Conservation (phyloP, 352 stramenopile genomes). For the Globisporangium spinosum region DNA sequence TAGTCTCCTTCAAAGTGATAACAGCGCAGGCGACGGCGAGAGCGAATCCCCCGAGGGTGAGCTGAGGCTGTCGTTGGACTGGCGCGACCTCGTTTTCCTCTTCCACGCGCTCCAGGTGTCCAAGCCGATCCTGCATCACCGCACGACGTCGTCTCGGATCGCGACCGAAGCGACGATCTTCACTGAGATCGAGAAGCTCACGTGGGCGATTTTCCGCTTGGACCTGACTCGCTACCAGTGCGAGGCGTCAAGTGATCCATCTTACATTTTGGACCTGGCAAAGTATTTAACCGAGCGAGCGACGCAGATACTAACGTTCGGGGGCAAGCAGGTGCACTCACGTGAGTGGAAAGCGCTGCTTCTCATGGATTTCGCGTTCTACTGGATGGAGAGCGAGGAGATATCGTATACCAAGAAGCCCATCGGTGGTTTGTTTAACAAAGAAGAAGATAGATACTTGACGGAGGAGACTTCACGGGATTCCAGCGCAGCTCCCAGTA, state of each 20-base stretch:
- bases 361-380: conserved; percentile 68
- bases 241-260: background rate
- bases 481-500: conserved; percentile 1
- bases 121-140: conserved; percentile 75
- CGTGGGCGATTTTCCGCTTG: conserved; percentile 23
- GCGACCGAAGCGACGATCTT: conserved; percentile 47
- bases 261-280: conserved; percentile 9
- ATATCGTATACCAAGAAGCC: background rate
- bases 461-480: too few species aligned
- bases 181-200: conserved; percentile 41
- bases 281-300: conserved; percentile 35
- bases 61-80: conserved; percentile 28
- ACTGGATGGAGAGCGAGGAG: conserved; percentile 39
- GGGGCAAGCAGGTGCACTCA: conserved; percentile 61
- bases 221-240: conserved; percentile 3
- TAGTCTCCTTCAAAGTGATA: conserved; percentile 19
- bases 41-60: conserved; percentile 13
- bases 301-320: conserved; percentile 48
- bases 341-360: conserved; percentile 75
- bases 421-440: background rate
- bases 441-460: background rate
- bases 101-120: conserved; percentile 74
- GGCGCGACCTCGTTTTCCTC: conserved; percentile 60
- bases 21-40: conserved; percentile 9
- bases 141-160: conserved; percentile 45